phyloP scores from a whole-genome alignment of 2,329 filamentous ascomycete species.

The Botrytis aclada region DNA sequence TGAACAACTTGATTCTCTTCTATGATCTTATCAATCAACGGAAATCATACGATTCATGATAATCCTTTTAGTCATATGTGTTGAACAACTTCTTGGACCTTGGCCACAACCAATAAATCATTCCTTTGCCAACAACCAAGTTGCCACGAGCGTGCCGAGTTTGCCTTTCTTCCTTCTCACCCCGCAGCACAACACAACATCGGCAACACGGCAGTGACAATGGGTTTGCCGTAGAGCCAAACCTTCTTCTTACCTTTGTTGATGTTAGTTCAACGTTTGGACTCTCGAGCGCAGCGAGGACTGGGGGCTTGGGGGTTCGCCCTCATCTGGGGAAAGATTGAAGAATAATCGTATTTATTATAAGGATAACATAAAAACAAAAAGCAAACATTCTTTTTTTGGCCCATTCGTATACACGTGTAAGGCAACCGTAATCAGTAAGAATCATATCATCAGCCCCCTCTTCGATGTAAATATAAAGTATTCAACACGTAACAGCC shows the following conservation, averaged over 20 bases:
- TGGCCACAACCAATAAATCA: background rate
- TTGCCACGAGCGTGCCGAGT: background rate
- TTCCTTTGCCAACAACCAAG: background rate
- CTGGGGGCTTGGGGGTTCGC: background rate
- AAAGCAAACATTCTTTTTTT: background rate
- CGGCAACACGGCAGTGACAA: background rate
- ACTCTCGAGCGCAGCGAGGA: background rate
- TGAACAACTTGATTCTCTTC: background rate
- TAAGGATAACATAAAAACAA: background rate
- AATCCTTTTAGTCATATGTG: background rate
- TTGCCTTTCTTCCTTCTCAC: background rate
- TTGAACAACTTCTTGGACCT: background rate
- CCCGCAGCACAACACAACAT: background rate
- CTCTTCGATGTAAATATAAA: background rate
- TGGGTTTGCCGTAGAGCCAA: background rate
- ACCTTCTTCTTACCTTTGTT: background rate
- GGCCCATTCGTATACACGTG: background rate
- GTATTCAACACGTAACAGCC: slow-evolving; percentile 8
- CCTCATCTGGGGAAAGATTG: background rate
- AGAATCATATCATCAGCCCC: background rate
- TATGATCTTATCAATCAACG: background rate
- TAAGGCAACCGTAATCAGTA: background rate
- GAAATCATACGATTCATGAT: background rate
- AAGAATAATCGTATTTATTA: background rate
- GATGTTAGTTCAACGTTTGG: background rate